Evolutionary conservation across 177 flowering plant genomes (phyloP), one percentile per base, ranked within the genome.

Genomic region (Vitis hybrid): DNA sequence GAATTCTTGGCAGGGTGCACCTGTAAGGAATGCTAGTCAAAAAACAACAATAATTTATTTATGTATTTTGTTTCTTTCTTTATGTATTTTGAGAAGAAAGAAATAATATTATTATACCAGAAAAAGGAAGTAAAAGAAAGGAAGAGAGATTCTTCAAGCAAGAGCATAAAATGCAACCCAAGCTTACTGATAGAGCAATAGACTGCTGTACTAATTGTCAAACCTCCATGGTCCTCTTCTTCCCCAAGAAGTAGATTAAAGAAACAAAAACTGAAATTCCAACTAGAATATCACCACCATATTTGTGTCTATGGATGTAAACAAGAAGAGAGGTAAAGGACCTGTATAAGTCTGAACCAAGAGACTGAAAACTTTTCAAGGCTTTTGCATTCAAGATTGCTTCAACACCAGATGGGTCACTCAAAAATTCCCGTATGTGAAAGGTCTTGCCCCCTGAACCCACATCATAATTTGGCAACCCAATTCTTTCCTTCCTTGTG

Each of bases 261-360:
- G 10, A 18, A 6, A 15, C 20, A 12, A 20, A 13, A 22, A 10
- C 63, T 4, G 7, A 55, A 63, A 26, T 26, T 26, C 29, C 29
- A 2, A 26, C 29, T 26, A 64, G 56, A 12, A 39, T 18, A 7
- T 26, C 52, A 26, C 51, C 19, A 55, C 10, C 15, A n/a, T 9
- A 16, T 9, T 60, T 29, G 26, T 19, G 12, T 26, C 13, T 12
- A 15, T 5, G 45, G 3, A 60, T 33, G 9, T 5, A 11, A 48
- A 20, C 10, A 62, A 52, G 55, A 19, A 49, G 14, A 33, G 33
- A 14, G 19, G 33, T 8, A 10, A 6, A 15, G 13, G 33, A 86
- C 94, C 95, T 89, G 78, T 86, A 89, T 20, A 82, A 76, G 66
- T 83, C 82, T n/a, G 83, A 49, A 66, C 81, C 89, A 68, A 91